phyloP scores from a whole-genome alignment of 1,139 yeast genomes.

The Hyphopichia khmerensis region DNA sequence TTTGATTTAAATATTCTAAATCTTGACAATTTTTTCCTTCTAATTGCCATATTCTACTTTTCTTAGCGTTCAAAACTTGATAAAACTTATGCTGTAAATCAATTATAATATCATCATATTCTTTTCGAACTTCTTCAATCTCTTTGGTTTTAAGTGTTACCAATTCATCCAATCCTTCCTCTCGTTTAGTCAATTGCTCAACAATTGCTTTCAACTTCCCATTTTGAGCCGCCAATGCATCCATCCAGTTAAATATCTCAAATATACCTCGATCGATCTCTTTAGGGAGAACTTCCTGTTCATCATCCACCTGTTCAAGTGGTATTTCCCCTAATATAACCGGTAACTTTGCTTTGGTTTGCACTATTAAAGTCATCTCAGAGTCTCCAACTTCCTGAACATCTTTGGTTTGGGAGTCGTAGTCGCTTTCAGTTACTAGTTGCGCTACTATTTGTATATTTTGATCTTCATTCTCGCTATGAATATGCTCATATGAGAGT shows the following conservation, averaged over 20 bases:
- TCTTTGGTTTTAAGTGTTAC: slow-evolving; percentile 12
- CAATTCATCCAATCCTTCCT: slow-evolving; percentile 14
- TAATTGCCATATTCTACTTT: slow-evolving; percentile 35
- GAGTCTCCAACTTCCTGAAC: slow-evolving; percentile 13
- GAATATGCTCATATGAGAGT: slow-evolving; percentile 4
- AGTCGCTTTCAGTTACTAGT: slow-evolving; percentile 9
- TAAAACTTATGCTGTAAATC: slow-evolving; percentile 40
- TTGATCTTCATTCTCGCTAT: too few species aligned
- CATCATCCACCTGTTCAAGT: slow-evolving; percentile 15
- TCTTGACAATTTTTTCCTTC: slow-evolving; percentile 9
- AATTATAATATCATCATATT: slow-evolving; percentile 24
- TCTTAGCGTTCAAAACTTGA: slow-evolving; percentile 35
- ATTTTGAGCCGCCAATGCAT: slow-evolving; percentile 17
- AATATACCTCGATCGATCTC: slow-evolving; percentile 8
- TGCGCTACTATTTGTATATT: slow-evolving; percentile 7
- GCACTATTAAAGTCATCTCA: slow-evolving; percentile 17
- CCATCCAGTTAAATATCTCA: slow-evolving; percentile 30
- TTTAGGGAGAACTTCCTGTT: neutral
- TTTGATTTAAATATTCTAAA: slow-evolving; percentile 23
- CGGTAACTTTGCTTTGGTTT: slow-evolving; percentile 22
- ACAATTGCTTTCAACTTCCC: slow-evolving; percentile 9
- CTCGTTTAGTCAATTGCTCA: slow-evolving; percentile 6
- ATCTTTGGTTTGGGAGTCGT: slow-evolving; percentile 11
- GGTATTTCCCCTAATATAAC: slow-evolving; percentile 23
- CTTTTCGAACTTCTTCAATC: slow-evolving; percentile 8